Evolutionary conservation across 2,329 filamentous ascomycete species (phyloP).

Genomic region (Ceratocystis papillata): DNA sequence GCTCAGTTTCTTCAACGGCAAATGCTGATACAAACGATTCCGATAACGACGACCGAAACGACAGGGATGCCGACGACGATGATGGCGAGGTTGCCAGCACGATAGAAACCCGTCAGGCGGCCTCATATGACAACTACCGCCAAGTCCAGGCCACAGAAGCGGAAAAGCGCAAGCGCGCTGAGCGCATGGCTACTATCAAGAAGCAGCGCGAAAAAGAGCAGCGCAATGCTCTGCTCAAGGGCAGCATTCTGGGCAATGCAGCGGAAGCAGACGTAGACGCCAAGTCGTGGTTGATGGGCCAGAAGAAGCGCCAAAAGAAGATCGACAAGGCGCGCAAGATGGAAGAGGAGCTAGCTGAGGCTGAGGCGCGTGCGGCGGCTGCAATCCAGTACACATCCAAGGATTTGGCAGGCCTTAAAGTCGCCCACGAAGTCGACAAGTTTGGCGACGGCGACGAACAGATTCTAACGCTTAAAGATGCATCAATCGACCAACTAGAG

Average conservation of each 20-base stretch:
- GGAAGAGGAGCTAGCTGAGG: constrained; percentile 68
- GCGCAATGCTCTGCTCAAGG: constrained; percentile 63
- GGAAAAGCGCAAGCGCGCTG: constrained; percentile 66
- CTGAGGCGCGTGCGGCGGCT: constrained; percentile 54
- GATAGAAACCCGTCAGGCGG: constrained; percentile 66
- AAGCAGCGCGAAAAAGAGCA: constrained; percentile 77
- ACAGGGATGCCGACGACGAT: constrained; percentile 38
- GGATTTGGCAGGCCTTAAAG: constrained; percentile 81
- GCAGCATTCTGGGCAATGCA: constrained; percentile 70
- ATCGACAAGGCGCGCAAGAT: constrained; percentile 63
- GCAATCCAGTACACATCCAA: constrained; percentile 65
- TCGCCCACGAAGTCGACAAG: constrained; percentile 72
- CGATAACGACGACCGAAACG: constrained; percentile 40
- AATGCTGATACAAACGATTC: constrained; percentile 28
- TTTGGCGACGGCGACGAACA: constrained; percentile 73
- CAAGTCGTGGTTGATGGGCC: constrained; percentile 72
- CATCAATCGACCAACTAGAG: constrained; percentile 64
- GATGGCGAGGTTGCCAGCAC: constrained; percentile 70
- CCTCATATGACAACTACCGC: constrained; percentile 61
- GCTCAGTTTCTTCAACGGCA: constrained; percentile 36
- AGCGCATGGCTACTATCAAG: constrained; percentile 71
- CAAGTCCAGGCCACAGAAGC: constrained; percentile 58
- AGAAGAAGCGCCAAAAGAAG: constrained; percentile 90
- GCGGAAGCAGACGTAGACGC: constrained; percentile 65
- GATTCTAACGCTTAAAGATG: constrained; percentile 87